A percentile compares a stretch with the other conserved stretches of the same genome.
Evolutionary conservation across 371 early-diverging fungal species (phyloP).

Genomic region (Circinella minor): DNA sequence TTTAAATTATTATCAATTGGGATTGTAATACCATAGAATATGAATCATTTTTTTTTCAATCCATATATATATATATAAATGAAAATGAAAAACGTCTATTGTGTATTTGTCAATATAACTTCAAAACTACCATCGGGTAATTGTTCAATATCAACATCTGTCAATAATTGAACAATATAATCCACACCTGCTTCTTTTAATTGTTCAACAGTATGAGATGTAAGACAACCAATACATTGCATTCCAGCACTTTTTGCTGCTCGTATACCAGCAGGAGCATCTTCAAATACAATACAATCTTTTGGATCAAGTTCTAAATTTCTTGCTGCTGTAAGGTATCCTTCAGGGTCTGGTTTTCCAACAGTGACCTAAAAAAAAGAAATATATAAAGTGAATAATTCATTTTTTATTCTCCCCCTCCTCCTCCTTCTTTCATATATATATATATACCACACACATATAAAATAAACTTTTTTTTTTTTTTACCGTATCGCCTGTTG

Average conservation of each 20-base stretch:
- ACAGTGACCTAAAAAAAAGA: neutral
- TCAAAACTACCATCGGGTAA: conserved; percentile 46
- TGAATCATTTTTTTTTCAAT: no score
- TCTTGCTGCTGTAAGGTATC: conserved; percentile 58
- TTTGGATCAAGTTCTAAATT: conserved; percentile 47
- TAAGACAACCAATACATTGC: conserved; percentile 61
- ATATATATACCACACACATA: neutral
- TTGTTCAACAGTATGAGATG: conserved; percentile 61
- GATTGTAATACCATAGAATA: neutral
- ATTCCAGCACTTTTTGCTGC: conserved; percentile 67
- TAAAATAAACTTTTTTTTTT: neutral
- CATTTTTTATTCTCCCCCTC: no score
- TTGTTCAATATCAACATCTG: conserved; percentile 45
- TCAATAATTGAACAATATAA: conserved; percentile 54
- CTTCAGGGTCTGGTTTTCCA: conserved; percentile 74
- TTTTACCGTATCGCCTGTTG: conserved; percentile 47
- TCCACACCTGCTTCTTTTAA: conserved; percentile 62
- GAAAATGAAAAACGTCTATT: neutral
- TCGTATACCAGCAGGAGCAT: conserved; percentile 64
- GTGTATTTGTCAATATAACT: conserved; percentile 24
- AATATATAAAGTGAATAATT: neutral
- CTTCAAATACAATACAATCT: conserved; percentile 75
- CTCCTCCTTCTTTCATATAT: no score
- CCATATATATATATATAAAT: no score
- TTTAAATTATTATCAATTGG: neutral